A percentile compares a stretch with the other conserved stretches of the same genome.
These are phyloP conservation scores for Psilocybe azurescens DNA, from an alignment of 768 basidiomycete genomes.

Conservation along the genomic window DNA sequence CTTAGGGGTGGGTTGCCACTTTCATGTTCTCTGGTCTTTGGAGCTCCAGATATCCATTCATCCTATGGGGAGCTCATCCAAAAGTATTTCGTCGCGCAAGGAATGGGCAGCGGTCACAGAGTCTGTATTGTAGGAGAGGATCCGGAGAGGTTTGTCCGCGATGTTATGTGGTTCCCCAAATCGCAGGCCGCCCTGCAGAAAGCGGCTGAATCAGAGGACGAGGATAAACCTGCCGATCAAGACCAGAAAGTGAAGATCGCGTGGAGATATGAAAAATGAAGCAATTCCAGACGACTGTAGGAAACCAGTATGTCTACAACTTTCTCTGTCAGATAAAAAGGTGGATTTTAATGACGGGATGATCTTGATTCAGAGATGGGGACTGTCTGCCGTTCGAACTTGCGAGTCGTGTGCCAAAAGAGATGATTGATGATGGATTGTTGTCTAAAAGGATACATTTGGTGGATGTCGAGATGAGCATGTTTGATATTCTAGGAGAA, in stretches of 20 bases:
- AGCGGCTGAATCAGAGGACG: slow-evolving; percentile 33
- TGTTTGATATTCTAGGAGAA: slow-evolving; percentile 21
- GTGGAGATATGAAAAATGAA: slow-evolving; percentile 97
- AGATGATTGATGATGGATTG: slow-evolving; percentile 50
- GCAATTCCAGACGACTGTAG: slow-evolving; percentile 86
- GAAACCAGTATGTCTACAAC: slow-evolving; percentile 24
- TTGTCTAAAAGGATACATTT: slow-evolving; percentile 29
- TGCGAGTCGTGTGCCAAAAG: slow-evolving; percentile 60
- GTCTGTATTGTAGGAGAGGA: slow-evolving; percentile 70
- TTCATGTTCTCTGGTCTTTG: slow-evolving; percentile 71
- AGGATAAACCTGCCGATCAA: slow-evolving; percentile 42
- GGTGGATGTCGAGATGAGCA: slow-evolving; percentile 17
- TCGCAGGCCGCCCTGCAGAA: slow-evolving; percentile 17
- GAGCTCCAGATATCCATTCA: slow-evolving; percentile 88
- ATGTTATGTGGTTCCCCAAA: slow-evolving; percentile 82
- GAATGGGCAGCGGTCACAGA: slow-evolving; percentile 72
- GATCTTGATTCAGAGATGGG: slow-evolving; percentile 40
- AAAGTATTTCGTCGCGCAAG: slow-evolving; percentile 91
- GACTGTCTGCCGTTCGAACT: slow-evolving; percentile 80
- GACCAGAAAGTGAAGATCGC: slow-evolving; percentile 88
- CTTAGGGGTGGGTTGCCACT: slow-evolving; percentile 92
- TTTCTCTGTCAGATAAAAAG: background rate
- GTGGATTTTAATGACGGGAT: slow-evolving; percentile 4
- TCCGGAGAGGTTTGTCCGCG: slow-evolving; percentile 59
- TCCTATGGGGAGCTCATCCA: slow-evolving; percentile 85